phyloP scores from a whole-genome alignment of 805 yeast genomes.

The Ogataea wickerhamii region DNA sequence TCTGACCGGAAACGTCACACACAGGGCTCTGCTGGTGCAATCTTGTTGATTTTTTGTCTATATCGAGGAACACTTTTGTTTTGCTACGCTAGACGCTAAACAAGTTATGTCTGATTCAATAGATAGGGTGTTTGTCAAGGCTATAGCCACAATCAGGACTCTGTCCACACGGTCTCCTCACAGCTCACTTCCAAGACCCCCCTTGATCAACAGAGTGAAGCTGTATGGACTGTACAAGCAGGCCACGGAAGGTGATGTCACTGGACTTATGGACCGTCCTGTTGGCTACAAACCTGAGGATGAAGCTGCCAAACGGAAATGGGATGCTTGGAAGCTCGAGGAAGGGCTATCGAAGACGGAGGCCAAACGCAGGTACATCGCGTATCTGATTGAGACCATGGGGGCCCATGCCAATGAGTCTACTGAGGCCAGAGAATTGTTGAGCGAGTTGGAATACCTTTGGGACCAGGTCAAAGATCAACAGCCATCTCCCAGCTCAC shows the following conservation, averaged over 20 bases:
- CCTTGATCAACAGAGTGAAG: conserved; percentile 61
- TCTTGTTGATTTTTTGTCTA: too few species aligned
- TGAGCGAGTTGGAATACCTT: conserved; percentile 63
- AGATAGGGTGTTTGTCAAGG: conserved; percentile 80
- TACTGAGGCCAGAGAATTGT: conserved; percentile 59
- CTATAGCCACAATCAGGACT: conserved; percentile 73
- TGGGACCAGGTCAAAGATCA: conserved; percentile 60
- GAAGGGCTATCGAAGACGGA: conserved; percentile 65
- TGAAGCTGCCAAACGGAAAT: conserved; percentile 65
- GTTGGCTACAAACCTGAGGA: conserved; percentile 57
- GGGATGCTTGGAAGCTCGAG: conserved; percentile 83
- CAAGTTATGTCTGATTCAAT: conserved; percentile 49
- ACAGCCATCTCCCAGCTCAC: conserved; percentile 20
- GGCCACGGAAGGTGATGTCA: conserved; percentile 84
- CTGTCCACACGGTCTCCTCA: conserved; percentile 61
- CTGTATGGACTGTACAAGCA: conserved; percentile 84
- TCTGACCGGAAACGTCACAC: too few species aligned
- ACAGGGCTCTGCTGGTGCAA: too few species aligned
- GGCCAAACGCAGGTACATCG: conserved; percentile 70
- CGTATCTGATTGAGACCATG: conserved; percentile 71
- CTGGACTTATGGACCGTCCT: conserved; percentile 64
- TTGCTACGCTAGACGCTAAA: too few species aligned
- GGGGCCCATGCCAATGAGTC: conserved; percentile 63
- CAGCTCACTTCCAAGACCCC: conserved; percentile 71
- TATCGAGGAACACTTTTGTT: too few species aligned